Percentiles rank a stretch among this genome's conserved stretches.
Conservation (phyloP, 129 eudicot genomes). For the Flaveria linearis region DNA sequence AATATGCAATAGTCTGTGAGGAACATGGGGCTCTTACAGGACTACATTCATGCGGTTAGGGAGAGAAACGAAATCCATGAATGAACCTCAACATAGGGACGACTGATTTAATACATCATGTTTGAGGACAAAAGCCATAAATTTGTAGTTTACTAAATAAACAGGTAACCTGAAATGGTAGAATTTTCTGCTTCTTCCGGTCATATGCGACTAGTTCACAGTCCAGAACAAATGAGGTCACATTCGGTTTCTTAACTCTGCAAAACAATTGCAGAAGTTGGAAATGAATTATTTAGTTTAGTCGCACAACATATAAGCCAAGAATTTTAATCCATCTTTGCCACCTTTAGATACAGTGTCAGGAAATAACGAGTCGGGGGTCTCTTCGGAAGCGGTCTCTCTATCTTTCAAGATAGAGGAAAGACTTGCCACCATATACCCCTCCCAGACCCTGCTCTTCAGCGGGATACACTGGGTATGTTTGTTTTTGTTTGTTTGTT, state of each 20-base stretch:
- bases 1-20: too few species aligned
- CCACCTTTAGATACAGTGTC: neutral
- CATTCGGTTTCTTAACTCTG: slow-evolving; percentile 70
- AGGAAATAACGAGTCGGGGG: too few species aligned
- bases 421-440: too few species aligned
- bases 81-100: neutral
- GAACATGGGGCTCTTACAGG: too few species aligned
- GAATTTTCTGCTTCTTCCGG: slow-evolving; percentile 79
- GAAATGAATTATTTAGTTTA: neutral
- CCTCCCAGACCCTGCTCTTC: too few species aligned
- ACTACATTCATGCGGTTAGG: neutral
- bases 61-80: neutral
- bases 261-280: slow-evolving; percentile 14
- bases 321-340: neutral
- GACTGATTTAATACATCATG: neutral
- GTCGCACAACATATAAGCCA: neutral
- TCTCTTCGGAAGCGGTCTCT: too few species aligned
- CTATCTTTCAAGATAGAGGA: too few species aligned
- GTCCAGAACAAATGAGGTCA: slow-evolving; percentile 74
- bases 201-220: slow-evolving; percentile 91
- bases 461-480: too few species aligned
- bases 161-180: slow-evolving; percentile 70
- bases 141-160: neutral
- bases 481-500: too few species aligned
- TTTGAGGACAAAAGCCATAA: neutral